A percentile compares a stretch with the other conserved stretches of the same genome.
These are phyloP conservation scores for Iberis amara DNA, from an alignment of 441 rosid species.

Conservation along the genomic window DNA sequence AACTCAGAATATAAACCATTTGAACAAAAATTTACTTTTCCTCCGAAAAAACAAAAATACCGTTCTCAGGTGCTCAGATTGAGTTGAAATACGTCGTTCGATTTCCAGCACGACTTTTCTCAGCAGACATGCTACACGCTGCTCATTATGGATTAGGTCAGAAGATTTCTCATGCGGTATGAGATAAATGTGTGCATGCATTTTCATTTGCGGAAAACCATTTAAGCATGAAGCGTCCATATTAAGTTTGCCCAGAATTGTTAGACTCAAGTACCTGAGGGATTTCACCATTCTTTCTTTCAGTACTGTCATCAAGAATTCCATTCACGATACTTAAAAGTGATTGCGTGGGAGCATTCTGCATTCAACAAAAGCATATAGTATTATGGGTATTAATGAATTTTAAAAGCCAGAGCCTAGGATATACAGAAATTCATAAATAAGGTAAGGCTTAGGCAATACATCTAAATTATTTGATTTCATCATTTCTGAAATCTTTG, in stretches of 20 bases:
- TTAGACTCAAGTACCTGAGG: conserved; percentile 56
- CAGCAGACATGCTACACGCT: conserved; percentile 74
- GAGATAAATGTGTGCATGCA: conserved; percentile 6
- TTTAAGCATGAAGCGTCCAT: not conserved
- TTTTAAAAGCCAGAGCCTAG: not conserved
- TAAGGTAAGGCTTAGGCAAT: conserved; percentile 32
- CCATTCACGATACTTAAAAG: conserved; percentile 78
- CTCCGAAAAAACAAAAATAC: conserved; percentile 32
- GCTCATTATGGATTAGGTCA: conserved; percentile 22
- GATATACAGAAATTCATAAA: not conserved
- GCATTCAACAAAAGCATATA: conserved; percentile 31
- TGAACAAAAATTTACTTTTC: conserved; percentile 4
- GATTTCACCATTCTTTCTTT: conserved; percentile 67
- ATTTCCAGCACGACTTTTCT: conserved; percentile 89
- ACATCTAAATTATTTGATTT: conserved; percentile 78
- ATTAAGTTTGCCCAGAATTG: conserved; percentile 7
- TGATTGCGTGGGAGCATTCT: conserved; percentile 93
- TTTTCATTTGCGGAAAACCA: conserved; percentile 14
- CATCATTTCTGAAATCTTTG: conserved; percentile 79
- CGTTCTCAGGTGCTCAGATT: conserved; percentile 84
- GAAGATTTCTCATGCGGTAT: not conserved
- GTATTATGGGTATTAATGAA: no score
- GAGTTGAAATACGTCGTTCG: conserved; percentile 89
- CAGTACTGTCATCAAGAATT: conserved; percentile 78
- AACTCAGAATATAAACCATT: conserved; percentile 4